Conservation (phyloP, 768 basidiomycete genomes). For the Lepiota brunneoincarnata region DNA sequence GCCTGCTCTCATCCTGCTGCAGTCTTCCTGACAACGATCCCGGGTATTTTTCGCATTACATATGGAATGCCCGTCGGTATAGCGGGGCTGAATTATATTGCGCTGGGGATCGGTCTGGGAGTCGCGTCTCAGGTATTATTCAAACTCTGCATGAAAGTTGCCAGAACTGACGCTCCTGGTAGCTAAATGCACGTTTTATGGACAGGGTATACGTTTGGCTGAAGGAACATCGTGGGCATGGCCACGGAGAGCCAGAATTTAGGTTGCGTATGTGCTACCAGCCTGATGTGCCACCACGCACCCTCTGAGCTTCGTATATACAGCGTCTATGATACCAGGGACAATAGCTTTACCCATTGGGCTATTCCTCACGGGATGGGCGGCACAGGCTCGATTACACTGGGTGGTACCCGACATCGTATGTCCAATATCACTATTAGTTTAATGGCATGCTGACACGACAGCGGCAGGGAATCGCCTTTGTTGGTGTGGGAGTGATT, state of each 20-base stretch:
- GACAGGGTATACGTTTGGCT: slow-evolving; percentile 53
- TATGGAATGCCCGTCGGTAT: slow-evolving; percentile 59
- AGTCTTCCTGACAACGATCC: slow-evolving; percentile 71
- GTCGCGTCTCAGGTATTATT: slow-evolving; percentile 38
- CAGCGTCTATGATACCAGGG: slow-evolving; percentile 60
- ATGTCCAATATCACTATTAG: slow-evolving; percentile 18
- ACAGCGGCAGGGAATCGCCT: slow-evolving; percentile 46
- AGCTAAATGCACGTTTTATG: slow-evolving; percentile 49
- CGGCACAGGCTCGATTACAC: slow-evolving; percentile 49
- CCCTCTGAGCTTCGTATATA: neutral
- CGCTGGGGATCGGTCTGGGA: slow-evolving; percentile 63
- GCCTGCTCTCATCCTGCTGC: neutral
- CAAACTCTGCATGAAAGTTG: neutral
- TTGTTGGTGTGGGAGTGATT: slow-evolving; percentile 57
- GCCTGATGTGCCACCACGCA: slow-evolving; percentile 1
- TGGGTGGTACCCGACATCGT: slow-evolving; percentile 77
- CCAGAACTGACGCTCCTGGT: neutral
- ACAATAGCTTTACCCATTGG: slow-evolving; percentile 63
- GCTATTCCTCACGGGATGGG: slow-evolving; percentile 70
- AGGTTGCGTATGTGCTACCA: slow-evolving; percentile 37
- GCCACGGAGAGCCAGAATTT: slow-evolving; percentile 49
- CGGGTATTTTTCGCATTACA: slow-evolving; percentile 49
- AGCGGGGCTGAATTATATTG: slow-evolving; percentile 66
- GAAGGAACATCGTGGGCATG: slow-evolving; percentile 43
- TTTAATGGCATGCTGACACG: neutral